Evolutionary conservation across 768 basidiomycete genomes (phyloP), one percentile per base, ranked within the genome.

Genomic region (Hemileccinum rubropunctum): DNA sequence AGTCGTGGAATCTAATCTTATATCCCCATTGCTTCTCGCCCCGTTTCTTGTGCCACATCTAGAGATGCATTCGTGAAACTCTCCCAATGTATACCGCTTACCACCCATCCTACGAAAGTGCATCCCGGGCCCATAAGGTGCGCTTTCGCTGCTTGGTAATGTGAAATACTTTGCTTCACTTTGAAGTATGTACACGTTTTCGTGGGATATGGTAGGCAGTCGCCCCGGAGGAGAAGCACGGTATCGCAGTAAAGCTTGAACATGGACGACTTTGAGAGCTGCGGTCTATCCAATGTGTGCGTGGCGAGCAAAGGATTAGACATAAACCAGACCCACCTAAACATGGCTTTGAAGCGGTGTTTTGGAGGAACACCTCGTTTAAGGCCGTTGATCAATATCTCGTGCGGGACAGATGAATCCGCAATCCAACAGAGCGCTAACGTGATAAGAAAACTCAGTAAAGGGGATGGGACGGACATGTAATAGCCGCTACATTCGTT

Each of bases 321-420:
- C 6, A 14, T 23, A 18, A 1, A 11, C 48, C 66, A 42, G 40
- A 48, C 52, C n/a, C 48, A 86, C 90, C 83, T 79, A 35, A 79
- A 82, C 64, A 84, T 84, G 7, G 76, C 68, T 28, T 76, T 76
- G 53, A 79, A 73, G 21, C 86, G 76, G 58, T 88, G 80, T 61
- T 88, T 91, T 0, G 84, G 79, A 11, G 87, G 72, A 2, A 88
- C 81, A 2, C 91, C 91, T 39, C 91, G 82, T 58, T 79, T 84
- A n/a, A 84, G 70, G 3, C 91, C 91, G 53, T 88, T 89, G 55
- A 88, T 88, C 40, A 92, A 60, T 18, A 90, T 76, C 61, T 95
- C 88, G 26, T 69, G 63, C 6, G 70, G 52, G n/a, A 58, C 54
- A 2, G 59, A 47, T 0, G 75, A 71, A 42, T 81, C 81, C 13